These are phyloP conservation scores for Talaromyces marneffei DNA, from an alignment of 2,329 filamentous ascomycete species.

Conservation along the genomic window DNA sequence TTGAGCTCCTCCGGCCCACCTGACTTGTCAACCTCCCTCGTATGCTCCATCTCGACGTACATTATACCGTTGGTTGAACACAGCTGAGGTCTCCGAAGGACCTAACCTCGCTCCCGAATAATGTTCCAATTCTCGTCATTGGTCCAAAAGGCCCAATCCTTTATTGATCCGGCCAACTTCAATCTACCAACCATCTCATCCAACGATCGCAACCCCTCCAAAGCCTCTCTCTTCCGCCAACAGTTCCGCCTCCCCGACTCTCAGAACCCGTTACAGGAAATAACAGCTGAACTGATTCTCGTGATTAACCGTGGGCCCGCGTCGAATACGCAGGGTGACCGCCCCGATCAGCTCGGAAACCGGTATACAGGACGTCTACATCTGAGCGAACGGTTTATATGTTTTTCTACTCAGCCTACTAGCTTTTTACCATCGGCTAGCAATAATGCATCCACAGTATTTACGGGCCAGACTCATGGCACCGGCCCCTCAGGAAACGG, in stretches of 20 bases:
- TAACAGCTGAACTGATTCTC: conserved; percentile 90
- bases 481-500: conserved; percentile 91
- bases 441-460: conserved; percentile 70
- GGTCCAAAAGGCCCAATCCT: conserved; percentile 90
- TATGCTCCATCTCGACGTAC: neutral
- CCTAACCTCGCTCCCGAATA: conserved; percentile 11
- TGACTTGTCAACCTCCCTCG: neutral
- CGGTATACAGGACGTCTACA: conserved; percentile 91
- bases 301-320: conserved; percentile 44
- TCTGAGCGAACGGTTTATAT: conserved; percentile 88
- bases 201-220: conserved; percentile 77
- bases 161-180: conserved; percentile 84
- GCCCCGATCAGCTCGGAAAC: conserved; percentile 59
- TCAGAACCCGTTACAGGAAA: conserved; percentile 91
- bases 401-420: conserved; percentile 89
- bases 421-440: conserved; percentile 79
- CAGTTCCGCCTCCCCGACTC: conserved; percentile 93
- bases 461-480: conserved; percentile 88
- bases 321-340: conserved; percentile 56
- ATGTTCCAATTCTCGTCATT: conserved; percentile 70
- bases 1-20: neutral
- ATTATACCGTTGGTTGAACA: neutral
- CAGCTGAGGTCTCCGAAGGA: neutral
- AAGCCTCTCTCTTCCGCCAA: conserved; percentile 85
- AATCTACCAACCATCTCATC: conserved; percentile 66